These are phyloP conservation scores for Cicer cuneatum DNA, from an alignment of 306 rosid genomes.

Conservation along the genomic window DNA sequence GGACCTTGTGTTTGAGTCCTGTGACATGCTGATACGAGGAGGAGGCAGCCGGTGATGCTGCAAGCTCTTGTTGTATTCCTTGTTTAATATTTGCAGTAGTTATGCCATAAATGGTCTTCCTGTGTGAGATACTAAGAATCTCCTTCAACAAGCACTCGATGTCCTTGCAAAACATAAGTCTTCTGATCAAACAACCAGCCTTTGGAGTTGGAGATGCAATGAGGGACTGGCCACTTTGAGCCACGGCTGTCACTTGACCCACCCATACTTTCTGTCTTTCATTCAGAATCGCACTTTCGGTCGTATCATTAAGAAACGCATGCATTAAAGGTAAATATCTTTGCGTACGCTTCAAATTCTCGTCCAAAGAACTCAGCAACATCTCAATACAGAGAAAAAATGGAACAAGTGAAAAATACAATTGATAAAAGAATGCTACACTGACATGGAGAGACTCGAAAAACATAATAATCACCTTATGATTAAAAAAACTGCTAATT, in stretches of 20 bases:
- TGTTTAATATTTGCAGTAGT: constrained; percentile 16
- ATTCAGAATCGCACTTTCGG: not conserved
- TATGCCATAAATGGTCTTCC: constrained; percentile 26
- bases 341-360: not conserved
- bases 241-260: constrained; percentile 11
- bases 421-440: too few species aligned
- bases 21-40: not conserved
- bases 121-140: not conserved
- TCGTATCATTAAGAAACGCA: not conserved
- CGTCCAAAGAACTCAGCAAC: not conserved
- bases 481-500: too few species aligned
- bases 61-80: not conserved
- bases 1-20: constrained; percentile 1
- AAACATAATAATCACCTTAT: too few species aligned
- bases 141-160: not conserved
- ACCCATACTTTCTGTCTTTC: constrained; percentile 40
- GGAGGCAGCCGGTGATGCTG: not conserved
- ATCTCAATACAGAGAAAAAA: too few species aligned
- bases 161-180: not conserved
- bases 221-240: constrained; percentile 1
- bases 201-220: not conserved
- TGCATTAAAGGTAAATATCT: not conserved
- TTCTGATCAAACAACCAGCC: not conserved
- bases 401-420: too few species aligned
- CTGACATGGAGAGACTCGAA: too few species aligned